Base-by-base conservation (phyloP, 306 rosid genomes). In the Alnus rubra region DNA sequence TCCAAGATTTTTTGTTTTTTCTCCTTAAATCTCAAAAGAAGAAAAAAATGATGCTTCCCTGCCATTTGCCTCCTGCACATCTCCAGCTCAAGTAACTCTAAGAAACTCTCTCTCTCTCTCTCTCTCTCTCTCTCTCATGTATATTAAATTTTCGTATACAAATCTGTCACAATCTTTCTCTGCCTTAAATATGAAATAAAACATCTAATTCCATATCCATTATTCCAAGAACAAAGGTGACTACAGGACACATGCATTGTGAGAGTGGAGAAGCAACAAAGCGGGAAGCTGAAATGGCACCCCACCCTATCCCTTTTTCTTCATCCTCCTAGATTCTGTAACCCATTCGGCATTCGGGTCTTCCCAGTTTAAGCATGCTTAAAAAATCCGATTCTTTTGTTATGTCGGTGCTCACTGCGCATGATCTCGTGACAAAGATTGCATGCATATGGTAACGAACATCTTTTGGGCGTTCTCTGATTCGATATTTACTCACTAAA, bases 41-140 rank as follows among this genome's bases (percentile, higher is more conserved):
- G 28, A 23, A 23, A 23, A 1, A 15, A 33, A 64, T 31, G 42
- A 9, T 58, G 35, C 13, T 63, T 5, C 69, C 33, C 18, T 63
- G 67, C 84, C 88, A 85, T 76, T 79, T 76, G 86, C 23, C 74
- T 44, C 51, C 33, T 37, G 23, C 35, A 71, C 47, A 15, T 15
- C 23, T 37, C 53, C 0, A 49, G 52, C 77, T 60, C 64, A 45
- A 49, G 54, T 72, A 75, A 65, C 49, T 67, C 78, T 52, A 54
- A 23, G 28, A 23, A 23, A 23, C 28, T 23, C 28, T 23, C 28
- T 23, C 28, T 23, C 28, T 23, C 28, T 23, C 28, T 23, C n/a
- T n/a, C 28, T 23, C 28, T 23, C 28, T 23, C 28, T 23, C 28
- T 23, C 28, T 23, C 28, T 76, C 39, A 59, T 74, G 30, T 73